phyloP scores from a whole-genome alignment of 73 alveolate genomes.

The Paramecium biaurelia region DNA sequence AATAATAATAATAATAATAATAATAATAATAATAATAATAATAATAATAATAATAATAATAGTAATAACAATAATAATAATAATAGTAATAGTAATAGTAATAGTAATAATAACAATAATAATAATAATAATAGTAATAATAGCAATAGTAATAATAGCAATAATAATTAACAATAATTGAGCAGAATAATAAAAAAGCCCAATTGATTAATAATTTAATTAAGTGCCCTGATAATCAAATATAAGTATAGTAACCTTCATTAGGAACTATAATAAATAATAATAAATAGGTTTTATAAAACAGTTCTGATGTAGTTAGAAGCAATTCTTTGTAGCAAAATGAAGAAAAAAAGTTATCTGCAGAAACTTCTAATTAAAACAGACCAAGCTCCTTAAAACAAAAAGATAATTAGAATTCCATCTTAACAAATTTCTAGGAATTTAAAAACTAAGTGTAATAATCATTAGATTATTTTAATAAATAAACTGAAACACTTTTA shows the following conservation, averaged over 20 bases:
- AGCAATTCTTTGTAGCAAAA: conserved; percentile 28
- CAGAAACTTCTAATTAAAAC: not conserved
- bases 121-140: not conserved
- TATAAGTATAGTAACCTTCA: not conserved
- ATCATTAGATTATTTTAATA: conserved; percentile 10
- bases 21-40: not conserved
- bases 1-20: not conserved
- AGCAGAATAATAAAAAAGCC: not conserved
- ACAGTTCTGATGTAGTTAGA: not conserved
- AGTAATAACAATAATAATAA: not conserved
- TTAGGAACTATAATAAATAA: not conserved
- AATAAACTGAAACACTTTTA: not conserved
- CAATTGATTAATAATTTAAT: not conserved
- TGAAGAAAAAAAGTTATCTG: not conserved
- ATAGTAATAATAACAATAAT: not conserved
- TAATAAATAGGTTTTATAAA: not conserved
- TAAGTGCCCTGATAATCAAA: not conserved
- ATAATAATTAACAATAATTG: not conserved
- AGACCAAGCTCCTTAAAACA: conserved; percentile 13
- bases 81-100: not conserved
- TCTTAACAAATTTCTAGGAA: conserved; percentile 13
- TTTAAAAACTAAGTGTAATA: conserved; percentile 40
- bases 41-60: not conserved
- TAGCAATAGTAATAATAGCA: not conserved
- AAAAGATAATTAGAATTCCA: not conserved